Conservation (phyloP, 2,329 filamentous ascomycete genomes). For the Xylaria sp. region DNA sequence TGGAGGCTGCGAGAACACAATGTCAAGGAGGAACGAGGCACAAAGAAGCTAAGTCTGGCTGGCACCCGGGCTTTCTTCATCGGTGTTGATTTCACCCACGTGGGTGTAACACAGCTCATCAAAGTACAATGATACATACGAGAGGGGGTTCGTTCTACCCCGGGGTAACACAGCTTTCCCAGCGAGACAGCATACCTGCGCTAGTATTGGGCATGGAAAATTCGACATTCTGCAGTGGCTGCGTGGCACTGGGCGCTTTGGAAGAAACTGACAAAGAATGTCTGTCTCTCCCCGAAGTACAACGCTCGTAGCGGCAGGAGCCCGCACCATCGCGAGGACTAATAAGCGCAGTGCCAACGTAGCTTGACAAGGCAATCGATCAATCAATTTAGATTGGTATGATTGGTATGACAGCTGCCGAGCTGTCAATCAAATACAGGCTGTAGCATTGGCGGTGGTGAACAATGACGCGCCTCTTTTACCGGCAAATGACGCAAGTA, state of each 20-base stretch:
- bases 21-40: conserved; percentile 11
- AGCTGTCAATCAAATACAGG: conserved; percentile 21
- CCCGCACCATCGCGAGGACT: conserved; percentile 18
- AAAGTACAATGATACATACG: conserved; percentile 4
- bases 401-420: conserved; percentile 10
- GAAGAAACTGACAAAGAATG: neutral
- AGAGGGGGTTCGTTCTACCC: conserved; percentile 1
- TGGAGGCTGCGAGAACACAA: neutral
- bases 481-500: conserved; percentile 11
- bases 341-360: conserved; percentile 6
- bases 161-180: neutral
- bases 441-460: neutral
- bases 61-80: neutral
- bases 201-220: conserved; percentile 1
- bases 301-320: conserved; percentile 10
- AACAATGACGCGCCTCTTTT: conserved; percentile 9
- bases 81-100: conserved; percentile 3
- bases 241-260: neutral
- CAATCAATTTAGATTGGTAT: conserved; percentile 16
- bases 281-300: neutral
- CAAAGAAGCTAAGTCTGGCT: neutral
- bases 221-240: neutral
- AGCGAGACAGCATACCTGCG: neutral
- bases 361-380: conserved; percentile 3
- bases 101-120: conserved; percentile 12